Evolutionary conservation across 2,329 filamentous ascomycete genomes (phyloP).

Genomic region (Fusarium graminum): DNA sequence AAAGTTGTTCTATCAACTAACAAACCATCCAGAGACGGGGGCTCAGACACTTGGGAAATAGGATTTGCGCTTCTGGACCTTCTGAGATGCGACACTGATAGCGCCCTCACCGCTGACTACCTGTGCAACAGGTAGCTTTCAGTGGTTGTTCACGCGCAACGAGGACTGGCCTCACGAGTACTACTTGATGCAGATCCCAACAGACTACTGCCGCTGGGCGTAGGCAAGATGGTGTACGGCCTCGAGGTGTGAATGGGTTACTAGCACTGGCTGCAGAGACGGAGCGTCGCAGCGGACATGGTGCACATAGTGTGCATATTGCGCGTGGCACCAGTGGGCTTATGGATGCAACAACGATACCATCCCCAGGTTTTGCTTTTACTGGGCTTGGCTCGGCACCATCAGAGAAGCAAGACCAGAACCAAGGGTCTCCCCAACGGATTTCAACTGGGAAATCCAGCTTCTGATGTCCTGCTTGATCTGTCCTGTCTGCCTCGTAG

Average conservation of each 20-base stretch:
- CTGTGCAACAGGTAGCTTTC: constrained; percentile 32
- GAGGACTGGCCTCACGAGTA: constrained; percentile 39
- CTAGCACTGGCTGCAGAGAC: constrained; percentile 26
- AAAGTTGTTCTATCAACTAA: background rate
- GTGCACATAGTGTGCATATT: constrained; percentile 37
- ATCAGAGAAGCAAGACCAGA: constrained; percentile 11
- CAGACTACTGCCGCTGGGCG: constrained; percentile 34
- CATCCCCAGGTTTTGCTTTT: constrained; percentile 41
- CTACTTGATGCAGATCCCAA: constrained; percentile 44
- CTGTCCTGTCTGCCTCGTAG: constrained; percentile 26
- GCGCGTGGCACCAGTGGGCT: constrained; percentile 49
- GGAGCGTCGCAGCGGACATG: constrained; percentile 33
- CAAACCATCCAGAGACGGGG: constrained; percentile 9
- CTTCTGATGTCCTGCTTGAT: constrained; percentile 28
- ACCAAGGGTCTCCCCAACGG: constrained; percentile 35
- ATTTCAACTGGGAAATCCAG: constrained; percentile 22
- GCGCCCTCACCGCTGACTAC: constrained; percentile 45
- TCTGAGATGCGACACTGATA: constrained; percentile 42
- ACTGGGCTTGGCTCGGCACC: constrained; percentile 27
- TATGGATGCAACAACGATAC: constrained; percentile 31
- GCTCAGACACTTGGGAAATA: constrained; percentile 34
- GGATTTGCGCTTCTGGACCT: constrained; percentile 41
- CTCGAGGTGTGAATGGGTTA: constrained; percentile 44
- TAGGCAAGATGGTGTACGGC: constrained; percentile 43
- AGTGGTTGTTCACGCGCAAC: constrained; percentile 1